Percentiles rank a stretch among this genome's conserved stretches.
Conservation (phyloP, 176 grass and related monocot species). For the Phoenix dactylifera region DNA sequence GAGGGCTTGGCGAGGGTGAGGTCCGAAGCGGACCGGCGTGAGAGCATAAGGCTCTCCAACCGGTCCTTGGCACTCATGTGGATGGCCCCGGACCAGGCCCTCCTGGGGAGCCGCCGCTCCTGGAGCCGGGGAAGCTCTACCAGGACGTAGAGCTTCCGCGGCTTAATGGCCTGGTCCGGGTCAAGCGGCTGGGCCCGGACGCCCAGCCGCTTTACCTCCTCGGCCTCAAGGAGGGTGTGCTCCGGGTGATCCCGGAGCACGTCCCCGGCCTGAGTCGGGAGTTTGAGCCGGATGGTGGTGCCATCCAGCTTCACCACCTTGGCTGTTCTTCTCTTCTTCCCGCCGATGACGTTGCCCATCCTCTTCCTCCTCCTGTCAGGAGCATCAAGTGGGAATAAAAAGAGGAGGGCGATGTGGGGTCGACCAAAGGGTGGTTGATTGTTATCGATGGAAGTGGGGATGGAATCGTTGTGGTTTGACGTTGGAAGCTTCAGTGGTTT, state of each 20-base stretch:
- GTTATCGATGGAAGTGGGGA: no score
- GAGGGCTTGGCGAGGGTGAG: background rate
- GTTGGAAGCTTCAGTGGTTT: no score
- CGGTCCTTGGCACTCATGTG: background rate
- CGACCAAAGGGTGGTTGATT: no score
- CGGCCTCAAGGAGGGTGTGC: background rate
- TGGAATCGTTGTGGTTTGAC: no score
- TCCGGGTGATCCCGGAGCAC: background rate
- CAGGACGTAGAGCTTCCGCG: background rate
- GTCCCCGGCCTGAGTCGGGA: background rate
- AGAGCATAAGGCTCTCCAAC: slow-evolving; percentile 1
- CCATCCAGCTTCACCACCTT: slow-evolving; percentile 2
- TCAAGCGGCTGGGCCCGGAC: background rate
- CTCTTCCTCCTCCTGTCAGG: background rate
- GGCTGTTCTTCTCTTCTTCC: background rate
- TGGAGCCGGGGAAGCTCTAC: background rate
- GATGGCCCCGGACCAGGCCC: background rate
- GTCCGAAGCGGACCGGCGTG: background rate
- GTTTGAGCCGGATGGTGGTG: background rate
- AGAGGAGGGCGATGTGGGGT: no score
- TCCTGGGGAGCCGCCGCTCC: background rate
- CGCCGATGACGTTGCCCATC: background rate
- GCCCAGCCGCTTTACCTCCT: background rate
- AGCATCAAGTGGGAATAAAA: no score
- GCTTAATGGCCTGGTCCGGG: background rate